A percentile compares a stretch with the other conserved stretches of the same genome.
Conservation (phyloP, 1,284 basidiomycete genomes). For the Flammula alnicola region DNA sequence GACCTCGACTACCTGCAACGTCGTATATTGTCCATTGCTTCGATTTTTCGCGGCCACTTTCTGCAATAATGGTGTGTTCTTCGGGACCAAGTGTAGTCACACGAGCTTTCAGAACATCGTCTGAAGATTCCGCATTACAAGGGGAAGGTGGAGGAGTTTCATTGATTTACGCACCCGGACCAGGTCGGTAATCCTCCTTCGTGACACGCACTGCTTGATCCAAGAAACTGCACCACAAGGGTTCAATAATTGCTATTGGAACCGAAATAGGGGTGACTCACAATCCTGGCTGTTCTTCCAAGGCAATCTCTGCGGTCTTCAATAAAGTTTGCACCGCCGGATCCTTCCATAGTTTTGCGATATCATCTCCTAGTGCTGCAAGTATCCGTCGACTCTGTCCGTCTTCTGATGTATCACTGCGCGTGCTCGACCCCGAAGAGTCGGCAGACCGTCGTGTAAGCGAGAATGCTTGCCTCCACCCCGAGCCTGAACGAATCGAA, state of each 20-base stretch:
- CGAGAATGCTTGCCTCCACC: constrained; percentile 50
- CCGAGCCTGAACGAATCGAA: constrained; percentile 49
- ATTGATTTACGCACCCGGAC: constrained; percentile 41
- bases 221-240: constrained; percentile 51
- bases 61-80: constrained; percentile 60
- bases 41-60: constrained; percentile 44
- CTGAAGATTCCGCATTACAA: constrained; percentile 32
- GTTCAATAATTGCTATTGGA: background rate
- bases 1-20: constrained; percentile 59
- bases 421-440: constrained; percentile 14
- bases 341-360: constrained; percentile 55
- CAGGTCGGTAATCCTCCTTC: constrained; percentile 54
- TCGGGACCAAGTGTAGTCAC: constrained; percentile 68
- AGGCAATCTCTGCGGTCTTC: constrained; percentile 43
- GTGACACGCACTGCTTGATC: constrained; percentile 57
- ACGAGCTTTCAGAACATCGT: constrained; percentile 66
- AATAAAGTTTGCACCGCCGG: constrained; percentile 45
- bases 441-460: constrained; percentile 31
- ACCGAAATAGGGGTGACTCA: constrained; percentile 38
- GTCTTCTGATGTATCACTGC: constrained; percentile 40
- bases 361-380: constrained; percentile 58
- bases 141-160: constrained; percentile 1
- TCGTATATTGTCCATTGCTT: constrained; percentile 66
- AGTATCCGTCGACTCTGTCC: constrained; percentile 49
- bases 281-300: constrained; percentile 66